Conservation (phyloP, 169 alveolate genomes). For the Eimeria maxima region DNA sequence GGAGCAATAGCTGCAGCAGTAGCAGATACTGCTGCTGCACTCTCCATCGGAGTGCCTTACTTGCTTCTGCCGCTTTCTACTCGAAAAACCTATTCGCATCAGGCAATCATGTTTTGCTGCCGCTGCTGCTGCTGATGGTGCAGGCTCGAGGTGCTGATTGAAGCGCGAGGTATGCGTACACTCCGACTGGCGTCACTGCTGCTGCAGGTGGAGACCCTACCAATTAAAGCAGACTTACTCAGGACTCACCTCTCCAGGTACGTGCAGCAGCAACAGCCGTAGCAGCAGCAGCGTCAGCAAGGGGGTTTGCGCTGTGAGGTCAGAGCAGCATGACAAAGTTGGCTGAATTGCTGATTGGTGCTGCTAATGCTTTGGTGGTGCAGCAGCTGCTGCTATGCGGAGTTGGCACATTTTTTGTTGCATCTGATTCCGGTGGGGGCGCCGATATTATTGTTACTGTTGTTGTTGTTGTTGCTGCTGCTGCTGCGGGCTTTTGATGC, state of each 20-base stretch:
- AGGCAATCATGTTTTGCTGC: not conserved
- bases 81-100: not conserved
- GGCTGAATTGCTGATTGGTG: not conserved
- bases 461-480: conserved; percentile 13
- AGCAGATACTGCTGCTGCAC: not conserved
- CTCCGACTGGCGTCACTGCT: conserved; percentile 64
- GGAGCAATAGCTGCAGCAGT: not conserved
- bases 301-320: not conserved
- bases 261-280: conserved; percentile 16
- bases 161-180: conserved; percentile 59
- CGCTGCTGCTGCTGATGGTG: conserved; percentile 67
- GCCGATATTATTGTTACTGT: not conserved
- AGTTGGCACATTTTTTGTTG: no score
- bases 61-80: not conserved
- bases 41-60: not conserved
- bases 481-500: conserved; percentile 67
- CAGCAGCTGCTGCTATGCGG: no score
- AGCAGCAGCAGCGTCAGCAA: conserved; percentile 48
- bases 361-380: conserved; percentile 1
- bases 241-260: conserved; percentile 83
- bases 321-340: not conserved
- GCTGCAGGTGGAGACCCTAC: conserved; percentile 84
- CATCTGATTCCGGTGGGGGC: no score
- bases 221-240: conserved; percentile 84
- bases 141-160: conserved; percentile 70